These are phyloP conservation scores for Diaporthe caulivora DNA, from an alignment of 2,329 filamentous ascomycete genomes.

Conservation along the genomic window DNA sequence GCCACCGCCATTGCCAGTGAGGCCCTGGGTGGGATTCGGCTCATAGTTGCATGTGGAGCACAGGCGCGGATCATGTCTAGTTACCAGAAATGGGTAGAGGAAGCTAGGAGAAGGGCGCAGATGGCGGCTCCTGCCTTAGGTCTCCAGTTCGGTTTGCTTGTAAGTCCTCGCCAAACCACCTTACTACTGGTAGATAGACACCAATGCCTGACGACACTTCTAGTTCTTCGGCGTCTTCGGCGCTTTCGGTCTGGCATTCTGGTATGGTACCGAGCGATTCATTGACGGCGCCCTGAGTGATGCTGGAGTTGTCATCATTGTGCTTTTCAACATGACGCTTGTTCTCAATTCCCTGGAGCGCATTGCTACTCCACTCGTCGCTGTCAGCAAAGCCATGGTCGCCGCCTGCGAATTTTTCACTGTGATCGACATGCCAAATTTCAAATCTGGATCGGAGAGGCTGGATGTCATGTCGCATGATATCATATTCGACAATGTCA, in stretches of 20 bases:
- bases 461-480: conserved; percentile 56
- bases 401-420: conserved; percentile 69
- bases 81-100: conserved; percentile 13
- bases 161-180: conserved; percentile 47
- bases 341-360: conserved; percentile 67
- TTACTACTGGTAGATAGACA: background rate
- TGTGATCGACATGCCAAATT: conserved; percentile 59
- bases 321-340: conserved; percentile 70
- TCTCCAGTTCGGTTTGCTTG: conserved; percentile 65
- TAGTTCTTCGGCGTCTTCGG: conserved; percentile 38
- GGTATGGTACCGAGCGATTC: conserved; percentile 69
- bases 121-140: conserved; percentile 59
- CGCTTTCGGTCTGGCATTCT: conserved; percentile 70
- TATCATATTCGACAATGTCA: conserved; percentile 72
- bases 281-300: conserved; percentile 59
- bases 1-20: conserved; percentile 72
- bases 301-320: conserved; percentile 67
- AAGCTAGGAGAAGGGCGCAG: conserved; percentile 50
- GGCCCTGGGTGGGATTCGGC: conserved; percentile 52
- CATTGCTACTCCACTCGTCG: conserved; percentile 68
- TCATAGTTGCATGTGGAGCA: conserved; percentile 73
- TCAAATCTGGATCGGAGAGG: conserved; percentile 52
- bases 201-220: background rate
- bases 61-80: conserved; percentile 56
- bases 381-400: conserved; percentile 65